These are phyloP conservation scores for Fusarium sp. DNA, from an alignment of 2,329 filamentous ascomycete species.

Conservation along the genomic window DNA sequence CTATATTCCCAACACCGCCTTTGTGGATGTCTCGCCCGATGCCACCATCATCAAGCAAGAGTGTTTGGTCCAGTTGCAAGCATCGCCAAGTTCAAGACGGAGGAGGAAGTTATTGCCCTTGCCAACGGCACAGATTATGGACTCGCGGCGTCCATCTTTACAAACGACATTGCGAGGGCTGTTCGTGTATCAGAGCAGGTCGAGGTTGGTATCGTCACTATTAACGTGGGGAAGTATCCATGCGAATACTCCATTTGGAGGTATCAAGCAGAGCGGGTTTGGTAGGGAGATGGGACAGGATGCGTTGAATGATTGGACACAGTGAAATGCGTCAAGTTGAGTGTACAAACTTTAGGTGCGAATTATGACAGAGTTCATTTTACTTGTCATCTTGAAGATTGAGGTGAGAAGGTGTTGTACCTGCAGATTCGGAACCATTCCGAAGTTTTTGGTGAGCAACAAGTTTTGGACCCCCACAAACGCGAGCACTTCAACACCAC, in stretches of 20 bases:
- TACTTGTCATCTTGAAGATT: neutral
- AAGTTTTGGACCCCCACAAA: neutral
- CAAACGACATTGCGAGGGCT: slow-evolving; percentile 57
- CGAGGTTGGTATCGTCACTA: slow-evolving; percentile 75
- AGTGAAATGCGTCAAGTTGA: slow-evolving; percentile 47
- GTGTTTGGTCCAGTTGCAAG: slow-evolving; percentile 49
- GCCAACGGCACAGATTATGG: slow-evolving; percentile 62
- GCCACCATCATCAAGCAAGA: slow-evolving; percentile 47
- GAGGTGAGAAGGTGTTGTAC: neutral
- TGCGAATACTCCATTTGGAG: slow-evolving; percentile 49
- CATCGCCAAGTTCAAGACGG: slow-evolving; percentile 41
- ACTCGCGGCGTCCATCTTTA: slow-evolving; percentile 66
- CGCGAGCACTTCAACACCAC: neutral
- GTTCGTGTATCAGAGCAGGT: slow-evolving; percentile 49
- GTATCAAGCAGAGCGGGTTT: slow-evolving; percentile 50
- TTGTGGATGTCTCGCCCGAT: slow-evolving; percentile 41
- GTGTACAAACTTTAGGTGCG: slow-evolving; percentile 23
- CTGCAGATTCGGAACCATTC: neutral
- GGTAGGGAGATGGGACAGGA: slow-evolving; percentile 49
- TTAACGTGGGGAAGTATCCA: slow-evolving; percentile 57
- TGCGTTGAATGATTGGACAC: slow-evolving; percentile 47
- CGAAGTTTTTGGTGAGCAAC: neutral
- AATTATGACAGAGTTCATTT: neutral
- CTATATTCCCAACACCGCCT: slow-evolving; percentile 46
- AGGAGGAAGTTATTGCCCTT: slow-evolving; percentile 43